Evolutionary conservation across 1,284 basidiomycete genomes (phyloP).

Genomic region (Tilletiopsis washingtonensis): DNA sequence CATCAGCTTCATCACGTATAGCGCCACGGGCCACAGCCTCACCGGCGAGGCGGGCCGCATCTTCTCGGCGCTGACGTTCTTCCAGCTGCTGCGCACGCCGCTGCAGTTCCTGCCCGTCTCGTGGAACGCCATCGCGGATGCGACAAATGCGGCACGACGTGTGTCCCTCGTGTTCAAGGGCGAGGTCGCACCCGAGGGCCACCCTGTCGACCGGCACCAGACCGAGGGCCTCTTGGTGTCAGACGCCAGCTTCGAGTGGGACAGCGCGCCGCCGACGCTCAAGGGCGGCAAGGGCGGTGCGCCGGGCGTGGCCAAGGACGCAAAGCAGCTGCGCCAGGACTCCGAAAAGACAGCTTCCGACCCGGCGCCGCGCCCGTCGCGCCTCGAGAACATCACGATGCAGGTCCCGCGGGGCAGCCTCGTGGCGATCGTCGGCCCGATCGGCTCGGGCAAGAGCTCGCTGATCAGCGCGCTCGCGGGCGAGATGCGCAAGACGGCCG

Average conservation of each 20-base stretch:
- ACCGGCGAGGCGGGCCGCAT: slow-evolving; percentile 63
- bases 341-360: not conserved
- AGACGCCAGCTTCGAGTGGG: slow-evolving; percentile 69
- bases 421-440: slow-evolving; percentile 68
- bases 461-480: slow-evolving; percentile 12
- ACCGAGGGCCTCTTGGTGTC: slow-evolving; percentile 59
- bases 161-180: slow-evolving; percentile 28
- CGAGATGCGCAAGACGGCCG: slow-evolving; percentile 11
- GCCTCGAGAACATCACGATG: slow-evolving; percentile 57
- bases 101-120: slow-evolving; percentile 58
- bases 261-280: not conserved
- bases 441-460: slow-evolving; percentile 61
- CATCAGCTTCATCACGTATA: slow-evolving; percentile 50
- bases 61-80: slow-evolving; percentile 65
- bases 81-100: slow-evolving; percentile 48
- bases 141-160: slow-evolving; percentile 42
- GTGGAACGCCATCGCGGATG: slow-evolving; percentile 68
- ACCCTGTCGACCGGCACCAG: not conserved
- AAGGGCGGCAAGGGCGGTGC: not conserved
- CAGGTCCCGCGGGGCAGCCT: slow-evolving; percentile 64
- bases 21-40: slow-evolving; percentile 59
- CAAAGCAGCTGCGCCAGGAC: slow-evolving; percentile 4
- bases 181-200: not conserved
- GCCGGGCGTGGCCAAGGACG: not conserved
- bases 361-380: slow-evolving; percentile 29